These are phyloP conservation scores for Fusarium graminum DNA, from an alignment of 2,329 filamentous ascomycete genomes.

Conservation along the genomic window DNA sequence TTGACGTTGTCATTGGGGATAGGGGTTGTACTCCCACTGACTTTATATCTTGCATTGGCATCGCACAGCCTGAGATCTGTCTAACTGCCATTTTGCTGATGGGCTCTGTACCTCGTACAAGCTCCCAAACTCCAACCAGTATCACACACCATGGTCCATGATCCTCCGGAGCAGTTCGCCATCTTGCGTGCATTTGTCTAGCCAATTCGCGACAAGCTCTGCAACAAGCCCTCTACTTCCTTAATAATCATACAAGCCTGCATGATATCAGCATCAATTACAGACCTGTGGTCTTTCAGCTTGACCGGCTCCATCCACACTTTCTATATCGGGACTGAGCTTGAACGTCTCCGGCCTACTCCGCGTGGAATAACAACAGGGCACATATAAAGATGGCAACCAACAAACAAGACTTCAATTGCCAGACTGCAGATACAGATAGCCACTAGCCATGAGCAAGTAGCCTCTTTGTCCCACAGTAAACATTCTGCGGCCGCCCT, in stretches of 20 bases:
- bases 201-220: conserved; percentile 26
- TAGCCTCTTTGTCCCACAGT: conserved; percentile 36
- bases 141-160: conserved; percentile 17
- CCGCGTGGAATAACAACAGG: conserved; percentile 26
- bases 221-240: conserved; percentile 14
- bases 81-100: conserved; percentile 34
- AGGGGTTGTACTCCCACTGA: conserved; percentile 41
- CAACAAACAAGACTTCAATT: conserved; percentile 19
- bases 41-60: conserved; percentile 47
- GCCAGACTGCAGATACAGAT: conserved; percentile 23
- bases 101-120: conserved; percentile 12
- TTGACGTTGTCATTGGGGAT: conserved; percentile 12
- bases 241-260: conserved; percentile 11
- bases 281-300: conserved; percentile 40
- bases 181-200: conserved; percentile 26
- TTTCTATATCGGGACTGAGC: conserved; percentile 41
- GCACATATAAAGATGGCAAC: conserved; percentile 10
- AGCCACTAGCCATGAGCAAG: conserved; percentile 24
- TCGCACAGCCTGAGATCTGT: conserved; percentile 48
- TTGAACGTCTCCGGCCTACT: conserved; percentile 29
- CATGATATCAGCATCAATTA: conserved; percentile 8
- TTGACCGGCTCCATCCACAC: conserved; percentile 44
- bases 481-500: conserved; percentile 30
- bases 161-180: conserved; percentile 26
- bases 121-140: conserved; percentile 4